Conservation (phyloP, 495 filamentous ascomycete species). For the Penicillium roqueforti region DNA sequence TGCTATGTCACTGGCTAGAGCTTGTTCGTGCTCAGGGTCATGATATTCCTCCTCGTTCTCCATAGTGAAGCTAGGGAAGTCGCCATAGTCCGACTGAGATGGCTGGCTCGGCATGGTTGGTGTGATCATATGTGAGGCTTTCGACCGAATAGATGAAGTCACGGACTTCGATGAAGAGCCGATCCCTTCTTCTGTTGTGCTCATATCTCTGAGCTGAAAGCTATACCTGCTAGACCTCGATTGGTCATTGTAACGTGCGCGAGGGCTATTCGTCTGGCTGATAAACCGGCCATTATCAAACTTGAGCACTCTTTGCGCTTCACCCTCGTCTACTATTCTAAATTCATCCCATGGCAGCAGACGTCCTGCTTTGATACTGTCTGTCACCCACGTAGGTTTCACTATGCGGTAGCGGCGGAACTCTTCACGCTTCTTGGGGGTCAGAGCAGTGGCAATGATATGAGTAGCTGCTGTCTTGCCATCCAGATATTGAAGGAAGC, state of each 20-base stretch:
- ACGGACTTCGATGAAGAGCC: not conserved
- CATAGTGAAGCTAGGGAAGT: slow-evolving; percentile 40
- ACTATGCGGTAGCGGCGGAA: slow-evolving; percentile 84
- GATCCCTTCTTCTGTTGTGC: slow-evolving; percentile 8
- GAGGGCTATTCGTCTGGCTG: slow-evolving; percentile 57
- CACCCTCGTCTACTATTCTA: slow-evolving; percentile 73
- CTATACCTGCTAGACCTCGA: slow-evolving; percentile 76
- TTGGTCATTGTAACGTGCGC: slow-evolving; percentile 66
- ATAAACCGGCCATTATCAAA: slow-evolving; percentile 66
- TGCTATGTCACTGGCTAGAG: not conserved
- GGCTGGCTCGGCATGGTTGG: slow-evolving; percentile 1
- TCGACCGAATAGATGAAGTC: slow-evolving; percentile 8
- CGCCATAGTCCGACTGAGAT: slow-evolving; percentile 43
- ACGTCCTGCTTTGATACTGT: slow-evolving; percentile 75
- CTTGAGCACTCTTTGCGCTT: slow-evolving; percentile 70
- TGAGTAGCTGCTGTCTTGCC: slow-evolving; percentile 91
- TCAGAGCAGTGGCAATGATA: slow-evolving; percentile 85
- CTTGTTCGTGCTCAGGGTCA: not conserved
- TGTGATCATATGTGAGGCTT: not conserved
- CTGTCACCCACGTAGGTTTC: slow-evolving; percentile 93
- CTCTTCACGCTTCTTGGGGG: slow-evolving; percentile 86
- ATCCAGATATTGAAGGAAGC: slow-evolving; percentile 92
- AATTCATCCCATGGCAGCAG: slow-evolving; percentile 82
- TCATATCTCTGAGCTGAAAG: slow-evolving; percentile 53
- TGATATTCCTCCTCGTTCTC: slow-evolving; percentile 16